phyloP scores from a whole-genome alignment of 2,329 filamentous ascomycete genomes.

The Microsporum ferrugineum region DNA sequence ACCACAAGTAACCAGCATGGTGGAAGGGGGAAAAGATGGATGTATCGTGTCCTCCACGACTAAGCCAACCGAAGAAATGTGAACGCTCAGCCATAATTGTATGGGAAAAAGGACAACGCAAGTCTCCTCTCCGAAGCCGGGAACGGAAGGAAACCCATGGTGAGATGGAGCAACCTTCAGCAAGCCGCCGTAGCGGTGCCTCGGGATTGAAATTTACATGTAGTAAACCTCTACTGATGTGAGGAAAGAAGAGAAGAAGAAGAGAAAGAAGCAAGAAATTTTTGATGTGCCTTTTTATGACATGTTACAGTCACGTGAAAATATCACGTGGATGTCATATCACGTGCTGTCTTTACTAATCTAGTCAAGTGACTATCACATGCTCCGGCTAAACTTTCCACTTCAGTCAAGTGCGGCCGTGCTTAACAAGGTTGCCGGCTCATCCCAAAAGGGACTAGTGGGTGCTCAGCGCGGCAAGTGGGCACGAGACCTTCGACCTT shows the following conservation, averaged over 20 bases:
- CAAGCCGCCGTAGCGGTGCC: slow-evolving; percentile 38
- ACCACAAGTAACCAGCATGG: slow-evolving; percentile 5
- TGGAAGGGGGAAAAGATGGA: slow-evolving; percentile 17
- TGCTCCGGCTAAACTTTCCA: neutral
- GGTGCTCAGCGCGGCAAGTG: slow-evolving; percentile 18
- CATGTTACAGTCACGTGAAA: neutral
- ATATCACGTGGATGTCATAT: slow-evolving; percentile 8
- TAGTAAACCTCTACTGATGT: slow-evolving; percentile 45
- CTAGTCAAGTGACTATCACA: neutral
- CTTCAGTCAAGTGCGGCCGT: neutral
- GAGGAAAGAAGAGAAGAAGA: slow-evolving; percentile 29
- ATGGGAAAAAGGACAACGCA: slow-evolving; percentile 36
- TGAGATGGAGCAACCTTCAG: slow-evolving; percentile 39
- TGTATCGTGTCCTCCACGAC: slow-evolving; percentile 40
- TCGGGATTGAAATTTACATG: slow-evolving; percentile 38
- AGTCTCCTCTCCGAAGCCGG: slow-evolving; percentile 35
- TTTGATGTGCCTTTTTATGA: slow-evolving; percentile 22
- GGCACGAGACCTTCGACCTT: slow-evolving; percentile 26
- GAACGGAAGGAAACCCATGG: slow-evolving; percentile 41
- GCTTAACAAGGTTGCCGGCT: neutral
- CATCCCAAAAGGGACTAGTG: neutral
- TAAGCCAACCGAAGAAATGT: slow-evolving; percentile 32
- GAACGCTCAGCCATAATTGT: slow-evolving; percentile 35
- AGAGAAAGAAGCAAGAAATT: slow-evolving; percentile 7
- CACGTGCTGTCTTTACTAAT: neutral